Evolutionary conservation across 371 early-diverging fungal species (phyloP).

Genomic region (Capillidium rhysosporum): DNA sequence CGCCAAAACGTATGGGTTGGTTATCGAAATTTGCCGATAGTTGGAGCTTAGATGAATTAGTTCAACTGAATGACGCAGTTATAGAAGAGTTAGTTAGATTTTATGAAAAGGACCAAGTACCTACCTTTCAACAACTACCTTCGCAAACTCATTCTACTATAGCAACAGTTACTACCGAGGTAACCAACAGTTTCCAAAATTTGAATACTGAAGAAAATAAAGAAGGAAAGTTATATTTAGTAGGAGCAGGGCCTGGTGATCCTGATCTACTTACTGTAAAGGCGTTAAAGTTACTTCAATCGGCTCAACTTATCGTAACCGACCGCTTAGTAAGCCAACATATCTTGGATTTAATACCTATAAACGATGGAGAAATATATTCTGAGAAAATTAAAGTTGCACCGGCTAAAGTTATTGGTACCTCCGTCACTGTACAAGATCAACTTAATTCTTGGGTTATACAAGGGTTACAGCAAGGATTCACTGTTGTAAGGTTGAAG

Average conservation of each 20-base stretch:
- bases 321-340: constrained; percentile 55
- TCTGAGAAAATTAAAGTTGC: constrained; percentile 37
- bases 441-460: constrained; percentile 47
- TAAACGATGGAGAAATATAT: too few relatives aligned
- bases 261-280: constrained; percentile 55
- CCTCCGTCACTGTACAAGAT: constrained; percentile 38
- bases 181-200: too few relatives aligned
- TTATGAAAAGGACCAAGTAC: constrained; percentile 29
- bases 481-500: constrained; percentile 66
- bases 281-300: constrained; percentile 31
- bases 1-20: constrained; percentile 64
- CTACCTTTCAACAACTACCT: constrained; percentile 12
- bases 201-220: constrained; percentile 1
- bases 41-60: constrained; percentile 31
- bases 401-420: constrained; percentile 31
- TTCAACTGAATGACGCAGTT: constrained; percentile 21
- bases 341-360: constrained; percentile 19
- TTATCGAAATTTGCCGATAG: constrained; percentile 14
- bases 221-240: constrained; percentile 28
- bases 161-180: too few relatives aligned
- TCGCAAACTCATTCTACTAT: too few relatives aligned
- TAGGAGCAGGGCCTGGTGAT: constrained; percentile 79
- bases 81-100: constrained; percentile 31
- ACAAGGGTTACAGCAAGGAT: constrained; percentile 36
- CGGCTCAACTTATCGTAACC: constrained; percentile 61